Conservation (phyloP, 1,284 basidiomycete species). For the Leccinum griseonigrum region DNA sequence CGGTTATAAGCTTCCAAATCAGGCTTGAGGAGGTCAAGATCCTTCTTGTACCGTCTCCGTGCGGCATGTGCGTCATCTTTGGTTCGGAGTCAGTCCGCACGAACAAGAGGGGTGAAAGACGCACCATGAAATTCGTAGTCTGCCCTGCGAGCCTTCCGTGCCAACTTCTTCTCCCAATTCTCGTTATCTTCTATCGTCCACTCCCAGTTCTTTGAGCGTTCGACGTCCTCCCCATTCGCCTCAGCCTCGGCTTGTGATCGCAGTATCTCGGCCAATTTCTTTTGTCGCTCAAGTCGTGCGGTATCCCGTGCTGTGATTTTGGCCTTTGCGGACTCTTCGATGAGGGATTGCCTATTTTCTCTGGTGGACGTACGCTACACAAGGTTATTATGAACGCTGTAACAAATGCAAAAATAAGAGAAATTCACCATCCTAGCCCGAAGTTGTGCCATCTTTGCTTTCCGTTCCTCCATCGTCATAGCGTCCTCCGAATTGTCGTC, state of each 20-base stretch:
- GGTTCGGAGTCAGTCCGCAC: constrained; percentile 7
- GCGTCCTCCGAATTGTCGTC: constrained; percentile 18
- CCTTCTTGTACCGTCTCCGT: constrained; percentile 87
- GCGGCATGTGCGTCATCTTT: constrained; percentile 89
- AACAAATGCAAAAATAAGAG: not conserved
- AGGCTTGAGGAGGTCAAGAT: constrained; percentile 83
- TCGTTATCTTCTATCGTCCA: constrained; percentile 31
- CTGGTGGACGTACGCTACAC: constrained; percentile 69
- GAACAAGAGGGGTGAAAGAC: constrained; percentile 24
- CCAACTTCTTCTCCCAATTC: constrained; percentile 31
- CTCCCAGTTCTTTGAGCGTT: constrained; percentile 39
- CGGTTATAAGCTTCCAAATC: constrained; percentile 81
- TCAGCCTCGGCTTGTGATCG: constrained; percentile 86
- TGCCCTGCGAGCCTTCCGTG: constrained; percentile 48
- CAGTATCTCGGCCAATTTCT: constrained; percentile 85
- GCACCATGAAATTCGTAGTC: constrained; percentile 81
- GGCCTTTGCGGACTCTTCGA: constrained; percentile 77
- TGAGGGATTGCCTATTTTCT: constrained; percentile 80
- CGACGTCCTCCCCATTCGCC: constrained; percentile 86
- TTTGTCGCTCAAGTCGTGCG: constrained; percentile 81
- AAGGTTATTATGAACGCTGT: not conserved
- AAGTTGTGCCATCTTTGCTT: constrained; percentile 74
- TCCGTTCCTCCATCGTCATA: constrained; percentile 68
- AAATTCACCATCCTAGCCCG: constrained; percentile 72
- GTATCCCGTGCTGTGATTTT: constrained; percentile 76